Evolutionary conservation across 495 filamentous ascomycete genomes (phyloP).

Genomic region (Tuber aestivum): DNA sequence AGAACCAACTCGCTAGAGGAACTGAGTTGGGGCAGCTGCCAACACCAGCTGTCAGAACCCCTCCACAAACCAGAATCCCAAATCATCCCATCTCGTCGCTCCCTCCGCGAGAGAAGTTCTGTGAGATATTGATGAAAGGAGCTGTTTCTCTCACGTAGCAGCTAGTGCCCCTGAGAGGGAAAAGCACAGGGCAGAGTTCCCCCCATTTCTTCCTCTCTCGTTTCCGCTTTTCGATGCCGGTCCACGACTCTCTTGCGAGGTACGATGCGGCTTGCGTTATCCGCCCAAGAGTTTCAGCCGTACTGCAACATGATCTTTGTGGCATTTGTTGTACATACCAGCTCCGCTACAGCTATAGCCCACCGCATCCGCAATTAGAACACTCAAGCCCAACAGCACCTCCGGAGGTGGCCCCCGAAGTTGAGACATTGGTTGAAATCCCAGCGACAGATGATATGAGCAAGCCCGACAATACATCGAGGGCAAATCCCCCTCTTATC

Average conservation of each 20-base stretch:
- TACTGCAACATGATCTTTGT: not conserved
- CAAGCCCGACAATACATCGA: not conserved
- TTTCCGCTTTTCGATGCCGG: not conserved
- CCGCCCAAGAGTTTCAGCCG: not conserved
- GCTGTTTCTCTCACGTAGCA: slow-evolving; percentile 2
- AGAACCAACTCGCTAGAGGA: not conserved
- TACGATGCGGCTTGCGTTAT: not conserved
- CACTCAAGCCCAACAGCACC: not conserved
- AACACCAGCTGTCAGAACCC: not conserved
- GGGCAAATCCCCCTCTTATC: not conserved
- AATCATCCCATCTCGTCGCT: not conserved
- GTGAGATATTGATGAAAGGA: not conserved
- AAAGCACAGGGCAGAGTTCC: not conserved
- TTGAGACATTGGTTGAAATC: not conserved
- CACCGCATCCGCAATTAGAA: not conserved
- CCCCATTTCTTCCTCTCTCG: not conserved
- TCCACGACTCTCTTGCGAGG: not conserved
- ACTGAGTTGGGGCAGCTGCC: not conserved
- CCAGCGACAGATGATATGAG: not conserved
- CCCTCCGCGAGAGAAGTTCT: not conserved
- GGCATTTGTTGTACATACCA: not conserved
- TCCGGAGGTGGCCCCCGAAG: not conserved
- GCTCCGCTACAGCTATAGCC: not conserved
- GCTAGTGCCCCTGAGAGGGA: slow-evolving; percentile 2
- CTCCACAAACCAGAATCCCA: not conserved